Conservation (phyloP, 805 yeast genomes). For the Sugiyamaella americana region DNA sequence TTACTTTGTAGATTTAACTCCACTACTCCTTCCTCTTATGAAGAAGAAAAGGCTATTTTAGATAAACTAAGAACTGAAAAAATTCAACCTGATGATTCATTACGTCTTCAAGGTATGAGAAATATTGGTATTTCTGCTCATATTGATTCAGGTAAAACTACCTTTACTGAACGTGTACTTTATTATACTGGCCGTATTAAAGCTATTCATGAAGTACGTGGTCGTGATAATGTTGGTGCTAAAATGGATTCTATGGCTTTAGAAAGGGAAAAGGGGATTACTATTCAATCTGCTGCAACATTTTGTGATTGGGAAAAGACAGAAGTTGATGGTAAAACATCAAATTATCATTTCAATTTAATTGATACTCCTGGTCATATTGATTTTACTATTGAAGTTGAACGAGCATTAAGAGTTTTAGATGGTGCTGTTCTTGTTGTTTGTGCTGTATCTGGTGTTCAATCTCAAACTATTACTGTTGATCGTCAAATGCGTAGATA, state of each 20-base stretch:
- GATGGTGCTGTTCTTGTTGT: conserved; percentile 98
- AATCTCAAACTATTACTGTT: conserved; percentile 96
- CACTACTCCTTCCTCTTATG: conserved; percentile 18
- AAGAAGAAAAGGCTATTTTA: conserved; percentile 27
- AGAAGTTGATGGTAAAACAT: conserved; percentile 36
- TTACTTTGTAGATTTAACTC: neutral
- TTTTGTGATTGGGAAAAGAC: conserved; percentile 89
- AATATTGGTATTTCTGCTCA: conserved; percentile 98
- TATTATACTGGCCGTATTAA: conserved; percentile 96
- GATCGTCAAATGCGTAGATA: conserved; percentile 99
- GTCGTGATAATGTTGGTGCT: conserved; percentile 96
- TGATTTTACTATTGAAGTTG: conserved; percentile 98
- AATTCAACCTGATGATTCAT: conserved; percentile 30
- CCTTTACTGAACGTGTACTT: conserved; percentile 94
- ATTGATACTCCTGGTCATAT: conserved; percentile 99
- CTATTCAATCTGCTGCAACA: conserved; percentile 98
- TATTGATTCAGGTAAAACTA: conserved; percentile 96
- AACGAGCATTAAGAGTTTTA: conserved; percentile 93
- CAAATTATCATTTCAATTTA: conserved; percentile 79
- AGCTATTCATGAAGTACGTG: conserved; percentile 93
- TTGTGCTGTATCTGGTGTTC: conserved; percentile 98
- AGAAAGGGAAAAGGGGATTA: conserved; percentile 97
- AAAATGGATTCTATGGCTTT: conserved; percentile 99
- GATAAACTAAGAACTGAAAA: conserved; percentile 22
- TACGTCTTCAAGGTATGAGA: conserved; percentile 57